Evolutionary conservation across 495 filamentous ascomycete genomes (phyloP).

Genomic region (Bacidia gigantensis): DNA sequence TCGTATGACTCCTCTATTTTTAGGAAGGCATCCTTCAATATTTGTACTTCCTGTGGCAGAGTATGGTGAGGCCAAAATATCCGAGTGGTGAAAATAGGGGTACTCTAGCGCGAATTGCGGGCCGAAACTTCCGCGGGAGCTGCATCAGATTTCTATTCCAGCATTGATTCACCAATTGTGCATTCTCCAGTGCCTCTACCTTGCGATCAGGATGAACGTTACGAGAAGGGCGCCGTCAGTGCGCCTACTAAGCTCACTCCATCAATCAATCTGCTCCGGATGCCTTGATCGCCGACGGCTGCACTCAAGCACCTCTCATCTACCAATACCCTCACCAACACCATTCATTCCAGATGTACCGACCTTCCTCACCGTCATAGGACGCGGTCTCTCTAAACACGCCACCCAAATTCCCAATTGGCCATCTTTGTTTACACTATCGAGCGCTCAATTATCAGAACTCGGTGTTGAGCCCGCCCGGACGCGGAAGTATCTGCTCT

Average conservation of each 20-base stretch:
- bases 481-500: slow-evolving; percentile 65
- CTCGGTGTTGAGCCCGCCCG: slow-evolving; percentile 79
- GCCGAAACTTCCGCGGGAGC: too few species aligned
- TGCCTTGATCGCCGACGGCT: background rate
- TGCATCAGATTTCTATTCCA: background rate
- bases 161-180: too few species aligned
- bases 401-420: slow-evolving; percentile 70
- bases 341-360: slow-evolving; percentile 77
- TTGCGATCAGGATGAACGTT: background rate
- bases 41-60: too few species aligned
- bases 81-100: too few species aligned
- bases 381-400: slow-evolving; percentile 69
- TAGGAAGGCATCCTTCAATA: too few species aligned
- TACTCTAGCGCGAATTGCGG: too few species aligned
- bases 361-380: slow-evolving; percentile 87
- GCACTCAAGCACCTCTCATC: slow-evolving; percentile 3
- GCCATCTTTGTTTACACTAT: slow-evolving; percentile 72
- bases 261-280: background rate
- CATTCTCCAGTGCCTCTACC: background rate
- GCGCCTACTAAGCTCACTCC: background rate
- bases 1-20: too few species aligned
- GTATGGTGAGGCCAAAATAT: too few species aligned
- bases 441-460: slow-evolving; percentile 61
- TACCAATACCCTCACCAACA: slow-evolving; percentile 51
- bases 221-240: background rate